These are phyloP conservation scores for Arthrobotrys iridis DNA, from an alignment of 2,329 filamentous ascomycete species.

Conservation along the genomic window DNA sequence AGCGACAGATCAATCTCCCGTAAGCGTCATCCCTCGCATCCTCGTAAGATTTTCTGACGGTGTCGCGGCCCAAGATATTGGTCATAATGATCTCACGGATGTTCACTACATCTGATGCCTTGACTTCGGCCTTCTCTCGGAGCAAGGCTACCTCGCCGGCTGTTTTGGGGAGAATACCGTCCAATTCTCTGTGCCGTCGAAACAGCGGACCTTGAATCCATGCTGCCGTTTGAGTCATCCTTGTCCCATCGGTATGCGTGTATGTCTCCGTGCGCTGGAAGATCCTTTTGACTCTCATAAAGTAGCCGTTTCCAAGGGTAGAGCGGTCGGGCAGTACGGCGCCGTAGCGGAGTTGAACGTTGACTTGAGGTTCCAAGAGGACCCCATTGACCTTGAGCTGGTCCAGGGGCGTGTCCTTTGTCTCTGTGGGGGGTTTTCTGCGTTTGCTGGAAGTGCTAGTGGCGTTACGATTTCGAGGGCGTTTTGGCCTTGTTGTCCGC, in stretches of 20 bases:
- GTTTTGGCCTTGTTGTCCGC: not conserved
- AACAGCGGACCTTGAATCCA: slow-evolving; percentile 45
- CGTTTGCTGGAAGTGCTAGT: slow-evolving; percentile 4
- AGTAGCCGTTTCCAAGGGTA: slow-evolving; percentile 27
- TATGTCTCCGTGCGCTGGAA: slow-evolving; percentile 27
- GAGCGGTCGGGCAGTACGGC: slow-evolving; percentile 11
- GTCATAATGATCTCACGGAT: slow-evolving; percentile 46
- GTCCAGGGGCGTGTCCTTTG: slow-evolving; percentile 18
- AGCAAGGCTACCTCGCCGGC: slow-evolving; percentile 40
- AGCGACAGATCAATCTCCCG: slow-evolving; percentile 61
- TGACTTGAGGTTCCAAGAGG: slow-evolving; percentile 8
- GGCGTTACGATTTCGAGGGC: slow-evolving; percentile 5
- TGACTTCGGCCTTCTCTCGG: slow-evolving; percentile 28
- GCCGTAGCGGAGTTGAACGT: slow-evolving; percentile 37
- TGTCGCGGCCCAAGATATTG: slow-evolving; percentile 31
- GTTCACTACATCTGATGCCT: slow-evolving; percentile 30
- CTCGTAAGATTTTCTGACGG: slow-evolving; percentile 39
- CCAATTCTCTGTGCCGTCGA: slow-evolving; percentile 29
- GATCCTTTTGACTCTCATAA: slow-evolving; percentile 47
- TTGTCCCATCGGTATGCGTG: slow-evolving; percentile 23
- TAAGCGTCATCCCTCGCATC: slow-evolving; percentile 58
- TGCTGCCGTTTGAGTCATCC: slow-evolving; percentile 11
- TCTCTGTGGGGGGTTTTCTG: not conserved
- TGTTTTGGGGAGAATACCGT: slow-evolving; percentile 48
- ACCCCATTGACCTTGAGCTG: slow-evolving; percentile 36